Conservation (phyloP, 495 filamentous ascomycete genomes). For the Daldinia decipiens region DNA sequence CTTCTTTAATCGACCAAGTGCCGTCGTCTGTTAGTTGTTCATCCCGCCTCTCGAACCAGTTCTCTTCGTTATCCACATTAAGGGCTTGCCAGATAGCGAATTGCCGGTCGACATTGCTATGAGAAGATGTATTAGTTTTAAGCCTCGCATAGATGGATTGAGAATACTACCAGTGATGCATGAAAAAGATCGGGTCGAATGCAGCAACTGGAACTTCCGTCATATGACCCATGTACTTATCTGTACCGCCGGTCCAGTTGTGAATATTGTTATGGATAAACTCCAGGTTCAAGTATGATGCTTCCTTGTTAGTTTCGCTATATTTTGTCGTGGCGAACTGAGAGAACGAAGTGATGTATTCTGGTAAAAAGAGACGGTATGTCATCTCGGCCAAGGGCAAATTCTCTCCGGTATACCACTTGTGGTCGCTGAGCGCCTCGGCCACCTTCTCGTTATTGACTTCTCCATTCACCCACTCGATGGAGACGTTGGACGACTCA, state of each 20-base stretch:
- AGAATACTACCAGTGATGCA: conserved; percentile 7
- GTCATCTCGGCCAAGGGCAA: conserved; percentile 1
- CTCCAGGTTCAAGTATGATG: conserved; percentile 7
- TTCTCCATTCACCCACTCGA: conserved; percentile 2
- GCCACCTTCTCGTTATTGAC: background rate
- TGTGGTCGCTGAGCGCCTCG: background rate
- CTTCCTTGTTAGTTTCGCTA: background rate
- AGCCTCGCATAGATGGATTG: background rate
- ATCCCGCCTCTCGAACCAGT: conserved; percentile 4
- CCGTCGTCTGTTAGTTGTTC: conserved; percentile 4
- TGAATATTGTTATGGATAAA: conserved; percentile 11
- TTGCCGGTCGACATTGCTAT: conserved; percentile 11
- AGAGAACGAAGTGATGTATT: conserved; percentile 4
- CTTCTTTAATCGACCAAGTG: conserved; percentile 2
- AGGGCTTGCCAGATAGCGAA: conserved; percentile 11
- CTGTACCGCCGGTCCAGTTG: conserved; percentile 1
- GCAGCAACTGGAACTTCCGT: conserved; percentile 7
- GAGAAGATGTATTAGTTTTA: background rate
- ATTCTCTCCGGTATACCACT: background rate
- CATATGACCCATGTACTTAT: conserved; percentile 9
- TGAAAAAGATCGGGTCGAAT: conserved; percentile 4
- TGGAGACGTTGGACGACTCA: conserved; percentile 2
- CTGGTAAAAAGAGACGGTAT: conserved; percentile 3
- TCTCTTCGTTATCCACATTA: background rate
- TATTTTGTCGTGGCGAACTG: conserved; percentile 11